phyloP scores from a whole-genome alignment of 2,329 filamentous ascomycete species.

The Immersiporthe knoxdaviesiana region DNA sequence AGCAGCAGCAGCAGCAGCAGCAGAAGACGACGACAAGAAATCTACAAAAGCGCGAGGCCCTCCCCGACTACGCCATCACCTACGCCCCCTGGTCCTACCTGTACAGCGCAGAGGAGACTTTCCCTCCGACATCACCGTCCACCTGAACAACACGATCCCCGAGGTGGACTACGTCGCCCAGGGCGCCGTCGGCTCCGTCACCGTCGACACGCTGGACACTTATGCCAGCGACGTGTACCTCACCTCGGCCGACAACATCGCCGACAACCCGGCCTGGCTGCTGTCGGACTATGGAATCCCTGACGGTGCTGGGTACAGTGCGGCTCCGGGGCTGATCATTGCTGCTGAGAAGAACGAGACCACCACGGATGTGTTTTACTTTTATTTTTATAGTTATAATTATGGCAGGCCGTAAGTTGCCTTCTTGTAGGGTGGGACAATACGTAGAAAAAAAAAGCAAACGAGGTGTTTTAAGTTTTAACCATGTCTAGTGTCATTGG shows the following conservation, averaged over 20 bases:
- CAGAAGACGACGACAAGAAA: not conserved
- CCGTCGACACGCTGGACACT: conserved; percentile 28
- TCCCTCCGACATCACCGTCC: conserved; percentile 31
- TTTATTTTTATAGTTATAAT: conserved; percentile 34
- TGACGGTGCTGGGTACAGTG: conserved; percentile 27
- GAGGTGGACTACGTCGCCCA: conserved; percentile 27
- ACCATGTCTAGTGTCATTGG: conserved; percentile 28
- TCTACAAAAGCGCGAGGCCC: conserved; percentile 19
- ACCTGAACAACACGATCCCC: conserved; percentile 32
- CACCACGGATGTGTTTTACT: conserved; percentile 33
- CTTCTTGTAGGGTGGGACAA: not conserved
- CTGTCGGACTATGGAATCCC: conserved; percentile 31
- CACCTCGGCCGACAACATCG: conserved; percentile 30
- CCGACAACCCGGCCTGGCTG: conserved; percentile 28
- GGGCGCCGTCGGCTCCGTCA: conserved; percentile 26
- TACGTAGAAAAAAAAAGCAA: not conserved
- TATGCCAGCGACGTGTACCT: conserved; percentile 29
- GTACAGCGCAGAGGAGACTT: conserved; percentile 30
- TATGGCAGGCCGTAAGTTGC: conserved; percentile 28
- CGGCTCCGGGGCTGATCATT: conserved; percentile 31
- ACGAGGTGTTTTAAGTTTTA: too few relatives aligned
- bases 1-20: too few relatives aligned
- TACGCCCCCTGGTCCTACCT: conserved; percentile 32
- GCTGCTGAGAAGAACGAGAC: conserved; percentile 32
- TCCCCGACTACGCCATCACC: conserved; percentile 31